Evolutionary conservation across 1,284 basidiomycete species (phyloP).

Genomic region (Ceratobasidium sp.): DNA sequence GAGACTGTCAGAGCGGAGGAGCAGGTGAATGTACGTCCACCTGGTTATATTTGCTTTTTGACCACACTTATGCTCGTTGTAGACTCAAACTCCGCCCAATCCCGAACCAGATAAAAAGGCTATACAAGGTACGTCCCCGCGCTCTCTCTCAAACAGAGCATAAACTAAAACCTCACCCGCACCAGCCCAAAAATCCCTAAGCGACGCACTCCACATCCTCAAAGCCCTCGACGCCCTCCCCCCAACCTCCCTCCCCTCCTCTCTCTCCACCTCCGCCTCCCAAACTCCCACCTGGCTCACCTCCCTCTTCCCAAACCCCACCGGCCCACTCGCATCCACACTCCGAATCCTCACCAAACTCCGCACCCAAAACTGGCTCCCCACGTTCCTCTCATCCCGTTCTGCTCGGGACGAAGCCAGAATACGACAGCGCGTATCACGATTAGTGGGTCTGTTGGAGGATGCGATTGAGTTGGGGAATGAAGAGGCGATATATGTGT

Average conservation of each 20-base stretch:
- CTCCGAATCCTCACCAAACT: conserved; percentile 75
- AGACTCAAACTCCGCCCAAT: background rate
- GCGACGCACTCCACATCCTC: conserved; percentile 31
- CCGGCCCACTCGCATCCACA: conserved; percentile 72
- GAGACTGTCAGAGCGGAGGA: background rate
- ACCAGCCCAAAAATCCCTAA: conserved; percentile 27
- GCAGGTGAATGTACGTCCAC: background rate
- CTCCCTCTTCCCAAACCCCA: conserved; percentile 73
- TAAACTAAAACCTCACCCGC: background rate
- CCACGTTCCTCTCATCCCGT: conserved; percentile 60
- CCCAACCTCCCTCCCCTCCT: conserved; percentile 11
- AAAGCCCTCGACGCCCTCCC: conserved; percentile 39
- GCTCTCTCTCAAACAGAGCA: background rate
- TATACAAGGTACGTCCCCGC: background rate
- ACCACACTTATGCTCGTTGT: background rate
- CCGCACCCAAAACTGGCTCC: conserved; percentile 65
- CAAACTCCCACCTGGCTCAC: conserved; percentile 61
- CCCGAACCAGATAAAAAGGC: conserved; percentile 6
- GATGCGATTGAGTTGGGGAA: conserved; percentile 85
- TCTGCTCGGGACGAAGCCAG: conserved; percentile 48
- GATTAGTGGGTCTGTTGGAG: conserved; percentile 75
- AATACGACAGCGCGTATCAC: conserved; percentile 36
- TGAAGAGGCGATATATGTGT: conserved; percentile 77
- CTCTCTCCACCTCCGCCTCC: background rate
- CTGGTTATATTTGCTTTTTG: background rate